A percentile compares a stretch with the other conserved stretches of the same genome.
Conservation (phyloP, 1,284 basidiomycete genomes). For the Papiliotrema terrestris region DNA sequence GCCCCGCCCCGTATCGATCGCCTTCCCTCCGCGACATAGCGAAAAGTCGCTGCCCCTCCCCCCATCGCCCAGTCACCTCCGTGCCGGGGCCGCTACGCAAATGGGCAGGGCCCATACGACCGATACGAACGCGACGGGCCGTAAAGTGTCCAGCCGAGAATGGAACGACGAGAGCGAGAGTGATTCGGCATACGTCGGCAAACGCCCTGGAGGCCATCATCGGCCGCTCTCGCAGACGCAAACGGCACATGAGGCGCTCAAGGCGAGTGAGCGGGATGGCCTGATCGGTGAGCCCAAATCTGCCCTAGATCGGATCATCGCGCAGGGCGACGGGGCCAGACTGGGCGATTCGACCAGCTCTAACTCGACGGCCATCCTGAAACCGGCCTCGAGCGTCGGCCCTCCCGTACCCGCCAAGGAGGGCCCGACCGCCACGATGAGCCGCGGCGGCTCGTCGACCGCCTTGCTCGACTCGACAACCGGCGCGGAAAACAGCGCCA, state of each 20-base stretch:
- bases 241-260: conserved; percentile 33
- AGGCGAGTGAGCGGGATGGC: conserved; percentile 20
- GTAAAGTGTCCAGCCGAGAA: background rate
- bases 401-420: background rate
- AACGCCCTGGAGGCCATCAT: conserved; percentile 11
- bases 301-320: conserved; percentile 40
- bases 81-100: background rate
- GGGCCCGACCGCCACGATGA: background rate
- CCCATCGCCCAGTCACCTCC: background rate
- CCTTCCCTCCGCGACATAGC: conserved; percentile 5
- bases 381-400: conserved; percentile 7
- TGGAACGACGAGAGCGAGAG: background rate
- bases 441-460: background rate
- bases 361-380: conserved; percentile 11
- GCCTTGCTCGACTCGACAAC: background rate
- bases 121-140: conserved; percentile 8
- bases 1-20: conserved; percentile 4
- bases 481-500: too few relatives aligned
- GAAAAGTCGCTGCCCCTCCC: conserved; percentile 21
- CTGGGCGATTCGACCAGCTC: background rate
- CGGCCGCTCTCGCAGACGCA: conserved; percentile 27
- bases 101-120: conserved; percentile 30
- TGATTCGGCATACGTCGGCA: background rate
- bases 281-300: conserved; percentile 32
- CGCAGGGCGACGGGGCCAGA: background rate